Percentiles rank a stretch among this genome's conserved stretches.
These are phyloP conservation scores for Zychaea mexicana DNA, from an alignment of 371 early-diverging fungal genomes.

Conservation along the genomic window DNA sequence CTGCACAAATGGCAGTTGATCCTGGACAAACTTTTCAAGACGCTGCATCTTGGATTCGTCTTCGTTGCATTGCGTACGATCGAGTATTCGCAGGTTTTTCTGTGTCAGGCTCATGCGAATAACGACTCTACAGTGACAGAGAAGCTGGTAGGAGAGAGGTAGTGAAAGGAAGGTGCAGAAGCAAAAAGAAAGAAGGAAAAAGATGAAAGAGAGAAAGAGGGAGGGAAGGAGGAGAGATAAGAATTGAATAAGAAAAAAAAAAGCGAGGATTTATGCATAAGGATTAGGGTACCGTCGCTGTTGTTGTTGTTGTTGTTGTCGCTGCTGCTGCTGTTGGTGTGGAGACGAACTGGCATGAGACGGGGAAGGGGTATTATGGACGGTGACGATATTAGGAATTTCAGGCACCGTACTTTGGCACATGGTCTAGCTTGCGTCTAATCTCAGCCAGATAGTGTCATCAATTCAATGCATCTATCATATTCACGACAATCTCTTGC, in stretches of 20 bases:
- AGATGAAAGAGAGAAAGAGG: not conserved
- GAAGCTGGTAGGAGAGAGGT: not conserved
- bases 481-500: slow-evolving; percentile 17
- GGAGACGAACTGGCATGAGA: not conserved
- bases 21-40: slow-evolving; percentile 1
- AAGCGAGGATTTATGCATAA: not conserved
- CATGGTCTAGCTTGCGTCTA: slow-evolving; percentile 40
- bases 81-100: not conserved
- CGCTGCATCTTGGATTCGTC: not conserved
- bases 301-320: not conserved
- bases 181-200: not conserved
- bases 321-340: not conserved
- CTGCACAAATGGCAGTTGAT: not conserved
- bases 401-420: slow-evolving; percentile 50
- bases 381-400: not conserved
- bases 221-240: too few relatives aligned
- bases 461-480: slow-evolving; percentile 31
- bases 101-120: not conserved
- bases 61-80: not conserved
- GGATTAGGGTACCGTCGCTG: too few relatives aligned
- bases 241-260: not conserved
- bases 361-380: not conserved
- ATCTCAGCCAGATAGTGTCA: slow-evolving; percentile 49
- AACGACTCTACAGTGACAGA: too few relatives aligned
- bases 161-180: not conserved